Percentiles rank a stretch among this genome's conserved stretches.
Conservation (phyloP, 1,139 yeast genomes). For the Scheffersomyces cryptocercus region DNA sequence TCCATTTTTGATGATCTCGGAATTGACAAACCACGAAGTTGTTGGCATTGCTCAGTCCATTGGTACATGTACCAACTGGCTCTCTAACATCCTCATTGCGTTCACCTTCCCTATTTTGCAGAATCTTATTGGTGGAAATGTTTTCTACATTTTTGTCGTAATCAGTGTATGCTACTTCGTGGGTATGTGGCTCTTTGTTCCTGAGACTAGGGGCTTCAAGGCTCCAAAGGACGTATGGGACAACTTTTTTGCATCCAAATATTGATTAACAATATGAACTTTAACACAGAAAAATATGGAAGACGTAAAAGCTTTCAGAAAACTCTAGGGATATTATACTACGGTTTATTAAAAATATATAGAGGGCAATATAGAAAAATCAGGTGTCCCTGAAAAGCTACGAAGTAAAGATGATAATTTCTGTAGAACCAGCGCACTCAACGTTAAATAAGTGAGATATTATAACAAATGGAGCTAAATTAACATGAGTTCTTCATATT, state of each 20-base stretch:
- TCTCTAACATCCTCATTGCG: conserved; percentile 20
- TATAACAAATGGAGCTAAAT: too few relatives aligned
- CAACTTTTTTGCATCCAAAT: background rate
- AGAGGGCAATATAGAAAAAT: too few relatives aligned
- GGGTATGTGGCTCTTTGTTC: conserved; percentile 24
- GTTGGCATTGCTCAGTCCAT: conserved; percentile 22
- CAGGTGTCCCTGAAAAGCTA: too few relatives aligned
- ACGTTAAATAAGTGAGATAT: too few relatives aligned
- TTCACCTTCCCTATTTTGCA: conserved; percentile 29
- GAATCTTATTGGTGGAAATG: conserved; percentile 26
- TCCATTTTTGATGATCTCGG: conserved; percentile 32
- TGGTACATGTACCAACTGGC: conserved; percentile 24
- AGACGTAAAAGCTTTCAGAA: too few relatives aligned
- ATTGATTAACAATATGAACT: too few relatives aligned
- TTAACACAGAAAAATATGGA: too few relatives aligned
- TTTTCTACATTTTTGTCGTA: conserved; percentile 30
- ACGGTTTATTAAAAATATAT: too few relatives aligned
- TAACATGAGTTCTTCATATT: too few relatives aligned
- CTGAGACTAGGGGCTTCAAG: conserved; percentile 35
- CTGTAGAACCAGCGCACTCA: too few relatives aligned
- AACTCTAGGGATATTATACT: too few relatives aligned
- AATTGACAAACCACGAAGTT: conserved; percentile 20
- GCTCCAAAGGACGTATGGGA: conserved; percentile 33
- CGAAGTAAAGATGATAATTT: too few relatives aligned
- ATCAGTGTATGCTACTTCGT: conserved; percentile 22